Evolutionary conservation across 1,284 basidiomycete species (phyloP), one percentile per base, ranked within the genome.

Genomic region (Vanrija humicola): DNA sequence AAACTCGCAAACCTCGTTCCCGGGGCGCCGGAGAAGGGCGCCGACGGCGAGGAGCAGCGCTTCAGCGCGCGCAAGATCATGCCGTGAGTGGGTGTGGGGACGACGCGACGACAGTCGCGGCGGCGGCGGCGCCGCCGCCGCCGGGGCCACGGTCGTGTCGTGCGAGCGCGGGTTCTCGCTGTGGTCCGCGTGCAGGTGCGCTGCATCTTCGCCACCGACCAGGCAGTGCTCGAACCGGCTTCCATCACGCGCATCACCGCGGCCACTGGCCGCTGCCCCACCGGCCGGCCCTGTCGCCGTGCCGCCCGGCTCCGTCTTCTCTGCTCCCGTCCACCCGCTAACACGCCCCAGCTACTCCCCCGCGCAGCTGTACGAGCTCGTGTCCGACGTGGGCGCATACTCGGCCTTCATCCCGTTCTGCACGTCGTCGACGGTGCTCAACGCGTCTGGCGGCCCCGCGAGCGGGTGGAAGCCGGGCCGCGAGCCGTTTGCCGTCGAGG

Each of bases 331-430:
- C 18, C 9, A 5, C 16, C 19, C 14, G 44, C 58, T 54, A 7
- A 43, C 48, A 39, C 34, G 16, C 6, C 43, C 73, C 71, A 89
- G 85, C 26, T 90, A 88, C 68, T 79, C 80, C n/a, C 83, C 81
- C 57, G 80, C 81, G 45, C 84, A 97, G 72, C 81, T 98, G 3
- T 98, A 94, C 76, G 79, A 83, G 6, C 77, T 98, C 54, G 90
- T 98, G 46, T 83, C 91, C 15, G 88, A 98, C 75, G 88, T 97
- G 19, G 83, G 83, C 8, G 87, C 89, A 5, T 98, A 98, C 75
- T 82, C 86, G 12, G 79, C 79, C 48, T 98, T 97, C 70, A 80
- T 98, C 46, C 95, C 95, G 0, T 97, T 91, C 75, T 97, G 94
- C 78, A 84, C 83, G 16, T 78, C 79, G 28, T 90, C 92, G 2